Base-by-base conservation (phyloP, 768 basidiomycete species). In the Amanita pseudoporphyria region DNA sequence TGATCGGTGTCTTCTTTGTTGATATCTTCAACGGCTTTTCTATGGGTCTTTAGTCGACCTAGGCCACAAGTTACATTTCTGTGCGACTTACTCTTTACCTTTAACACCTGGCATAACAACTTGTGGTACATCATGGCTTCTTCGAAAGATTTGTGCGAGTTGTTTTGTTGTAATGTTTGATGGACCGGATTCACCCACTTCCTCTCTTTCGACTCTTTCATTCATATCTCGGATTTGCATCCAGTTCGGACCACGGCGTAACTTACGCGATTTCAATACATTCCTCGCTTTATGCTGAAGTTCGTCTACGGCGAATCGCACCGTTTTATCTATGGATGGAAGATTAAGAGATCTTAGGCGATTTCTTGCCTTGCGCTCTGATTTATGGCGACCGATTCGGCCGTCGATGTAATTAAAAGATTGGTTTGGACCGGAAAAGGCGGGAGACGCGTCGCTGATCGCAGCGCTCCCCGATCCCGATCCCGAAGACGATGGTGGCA, bases 91-190 rank as follows among this genome's bases (percentile, higher is more conserved):
- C 47, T 31, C 13, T 48, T 40, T 40, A 16, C 41, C 41, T 18
- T 33, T 45, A 16, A 18, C 37, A 18, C 47, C 36, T 9, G 47
- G 47, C 47, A 48, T 39, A n/a, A 48, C 28, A 36, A 48, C 38
- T 32, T 48, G 47, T 13, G 47, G 47, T n/a, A 48, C 47, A 48
- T 40, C 13, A 14, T 21, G 21, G 36, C 47, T 48, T 40, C 36
- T 28, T 31, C n/a, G 24, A 9, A 36, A 40, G 14, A 9, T 14
- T 6, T 40, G 26, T 9, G 13, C 9, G 18, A 48, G 9, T 33
- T 21, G 38, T 7, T 37, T 28, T 18, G 26, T 26, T 9, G 9
- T 22, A 3, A 48, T 40, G 10, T 48, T 31, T 26, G 38, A 24
- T 6, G 30, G n/a, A 22, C 10, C 18, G 3, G 30, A 1, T 10